These are phyloP conservation scores for Cajanus cajan DNA, from an alignment of 306 rosid species.

Conservation along the genomic window DNA sequence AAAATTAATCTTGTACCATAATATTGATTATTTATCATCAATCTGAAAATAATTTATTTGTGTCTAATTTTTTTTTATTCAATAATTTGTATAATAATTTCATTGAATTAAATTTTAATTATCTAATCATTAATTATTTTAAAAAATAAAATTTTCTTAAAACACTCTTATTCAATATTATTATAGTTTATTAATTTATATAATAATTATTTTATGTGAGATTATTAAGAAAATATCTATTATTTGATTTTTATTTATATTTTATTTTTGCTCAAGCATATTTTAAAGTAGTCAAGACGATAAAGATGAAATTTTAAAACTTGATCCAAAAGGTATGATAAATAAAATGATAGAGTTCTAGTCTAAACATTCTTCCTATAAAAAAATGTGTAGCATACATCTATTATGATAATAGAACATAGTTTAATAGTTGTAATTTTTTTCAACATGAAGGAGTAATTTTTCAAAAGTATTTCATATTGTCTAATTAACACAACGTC, in stretches of 20 bases:
- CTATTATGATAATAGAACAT: neutral
- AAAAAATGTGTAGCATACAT: neutral
- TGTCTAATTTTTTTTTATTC: too few species aligned
- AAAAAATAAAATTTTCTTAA: too few species aligned
- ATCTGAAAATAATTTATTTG: too few species aligned
- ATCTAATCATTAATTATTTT: too few species aligned
- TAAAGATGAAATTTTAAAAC: neutral
- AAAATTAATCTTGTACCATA: too few species aligned
- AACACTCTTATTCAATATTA: too few species aligned
- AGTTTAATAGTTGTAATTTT: neutral
- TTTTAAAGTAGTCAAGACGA: neutral
- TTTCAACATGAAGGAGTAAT: neutral
- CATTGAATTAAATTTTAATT: too few species aligned
- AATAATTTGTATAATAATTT: too few species aligned
- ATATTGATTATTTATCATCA: too few species aligned
- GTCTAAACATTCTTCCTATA: neutral
- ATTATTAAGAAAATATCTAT: neutral
- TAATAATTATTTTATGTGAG: too few species aligned
- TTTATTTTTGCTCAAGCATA: neutral
- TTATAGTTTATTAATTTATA: too few species aligned
- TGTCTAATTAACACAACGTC: neutral
- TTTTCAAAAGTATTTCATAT: neutral
- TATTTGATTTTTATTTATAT: neutral
- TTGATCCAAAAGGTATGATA: neutral
- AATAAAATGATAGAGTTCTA: neutral